Evolutionary conservation across 257 asterid species (phyloP).

Genomic region (Lithospermum erythrorhizon): DNA sequence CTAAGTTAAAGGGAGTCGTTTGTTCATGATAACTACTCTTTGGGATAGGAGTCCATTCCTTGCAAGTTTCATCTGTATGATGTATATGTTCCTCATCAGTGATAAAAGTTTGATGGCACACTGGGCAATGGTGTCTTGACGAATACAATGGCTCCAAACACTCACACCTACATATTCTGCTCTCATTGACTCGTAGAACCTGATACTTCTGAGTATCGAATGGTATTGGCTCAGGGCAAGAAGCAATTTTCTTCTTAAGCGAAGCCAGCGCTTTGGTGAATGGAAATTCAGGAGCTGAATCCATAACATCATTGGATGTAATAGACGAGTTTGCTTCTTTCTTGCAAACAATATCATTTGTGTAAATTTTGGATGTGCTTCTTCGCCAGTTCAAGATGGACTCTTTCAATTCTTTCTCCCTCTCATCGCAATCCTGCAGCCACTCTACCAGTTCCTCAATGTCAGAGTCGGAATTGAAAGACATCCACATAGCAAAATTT

Average conservation of each 20-base stretch:
- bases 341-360: constrained; percentile 25
- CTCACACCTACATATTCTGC: constrained; percentile 50
- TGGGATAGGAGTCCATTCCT: constrained; percentile 19
- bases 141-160: constrained; percentile 80
- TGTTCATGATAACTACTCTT: constrained; percentile 27
- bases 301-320: constrained; percentile 15
- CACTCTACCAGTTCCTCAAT: constrained; percentile 57
- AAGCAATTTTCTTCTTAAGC: constrained; percentile 42
- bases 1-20: constrained; percentile 52
- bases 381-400: constrained; percentile 47
- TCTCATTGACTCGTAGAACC: constrained; percentile 21
- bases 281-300: constrained; percentile 27
- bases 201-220: constrained; percentile 18
- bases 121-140: constrained; percentile 51
- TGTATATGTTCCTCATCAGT: constrained; percentile 34
- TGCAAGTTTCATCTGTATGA: constrained; percentile 54
- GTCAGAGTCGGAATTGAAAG: constrained; percentile 51
- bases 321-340: constrained; percentile 13
- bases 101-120: constrained; percentile 67
- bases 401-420: constrained; percentile 76
- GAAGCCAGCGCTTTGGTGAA: constrained; percentile 49
- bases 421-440: constrained; percentile 53
- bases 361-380: constrained; percentile 30
- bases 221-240: constrained; percentile 29
- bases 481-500: constrained; percentile 56